phyloP scores from a whole-genome alignment of 495 filamentous ascomycete species.

The Schizothecium vesticola region DNA sequence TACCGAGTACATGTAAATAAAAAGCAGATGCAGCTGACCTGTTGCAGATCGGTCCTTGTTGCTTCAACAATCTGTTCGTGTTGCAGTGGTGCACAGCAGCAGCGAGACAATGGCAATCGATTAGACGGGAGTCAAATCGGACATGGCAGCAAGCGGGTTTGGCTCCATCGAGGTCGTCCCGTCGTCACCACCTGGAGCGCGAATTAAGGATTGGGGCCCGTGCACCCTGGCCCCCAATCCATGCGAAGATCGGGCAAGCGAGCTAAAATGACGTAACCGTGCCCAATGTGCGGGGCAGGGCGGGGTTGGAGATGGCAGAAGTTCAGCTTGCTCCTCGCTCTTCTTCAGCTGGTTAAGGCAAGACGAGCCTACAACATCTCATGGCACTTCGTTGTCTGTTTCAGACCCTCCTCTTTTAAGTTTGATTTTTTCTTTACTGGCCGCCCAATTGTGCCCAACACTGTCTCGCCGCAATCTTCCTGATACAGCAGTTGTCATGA shows the following conservation, averaged over 20 bases:
- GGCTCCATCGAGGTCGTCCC: not conserved
- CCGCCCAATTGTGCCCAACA: not conserved
- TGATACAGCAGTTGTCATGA: not conserved
- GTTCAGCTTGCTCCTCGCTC: not conserved
- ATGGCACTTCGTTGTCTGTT: not conserved
- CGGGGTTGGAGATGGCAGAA: not conserved
- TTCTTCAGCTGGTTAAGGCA: not conserved
- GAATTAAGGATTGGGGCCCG: not conserved
- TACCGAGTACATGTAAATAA: not conserved
- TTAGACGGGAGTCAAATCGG: not conserved
- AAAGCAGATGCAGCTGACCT: not conserved
- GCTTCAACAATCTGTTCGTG: not conserved
- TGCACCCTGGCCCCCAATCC: not conserved
- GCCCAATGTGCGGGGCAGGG: not conserved
- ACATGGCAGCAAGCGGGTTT: not conserved
- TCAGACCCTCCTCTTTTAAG: not conserved
- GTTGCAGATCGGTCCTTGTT: not conserved
- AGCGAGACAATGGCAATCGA: not conserved
- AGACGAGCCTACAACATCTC: no score
- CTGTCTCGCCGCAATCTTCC: not conserved
- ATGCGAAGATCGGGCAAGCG: not conserved
- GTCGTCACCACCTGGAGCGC: not conserved
- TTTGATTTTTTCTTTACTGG: not conserved
- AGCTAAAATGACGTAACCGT: conserved; percentile 1
- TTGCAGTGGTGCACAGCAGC: not conserved